Percentiles rank a stretch among this genome's conserved stretches.
Evolutionary conservation across 768 basidiomycete species (phyloP).

Genomic region (Serendipita sp.): DNA sequence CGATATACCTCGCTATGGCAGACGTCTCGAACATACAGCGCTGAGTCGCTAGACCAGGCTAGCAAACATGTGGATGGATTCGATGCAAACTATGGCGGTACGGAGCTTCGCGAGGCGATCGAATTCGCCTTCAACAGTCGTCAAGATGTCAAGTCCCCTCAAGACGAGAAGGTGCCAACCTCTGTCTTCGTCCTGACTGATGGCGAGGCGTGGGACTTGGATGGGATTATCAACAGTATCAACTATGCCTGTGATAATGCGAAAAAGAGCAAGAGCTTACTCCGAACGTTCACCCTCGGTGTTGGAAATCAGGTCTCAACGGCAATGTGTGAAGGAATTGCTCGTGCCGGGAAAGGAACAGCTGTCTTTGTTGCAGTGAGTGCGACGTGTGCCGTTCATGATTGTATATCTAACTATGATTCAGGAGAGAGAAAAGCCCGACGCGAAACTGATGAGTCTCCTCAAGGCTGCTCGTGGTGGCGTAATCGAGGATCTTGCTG

Average conservation of each 20-base stretch:
- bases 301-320: conserved; percentile 37
- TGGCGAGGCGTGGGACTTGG: conserved; percentile 14
- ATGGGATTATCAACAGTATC: not conserved
- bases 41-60: conserved; percentile 11
- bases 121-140: conserved; percentile 24
- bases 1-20: conserved; percentile 22
- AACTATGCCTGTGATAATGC: not conserved
- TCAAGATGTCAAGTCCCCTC: conserved; percentile 9
- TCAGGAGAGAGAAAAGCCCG: too few relatives aligned
- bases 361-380: conserved; percentile 31
- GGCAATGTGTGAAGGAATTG: conserved; percentile 38
- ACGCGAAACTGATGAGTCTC: too few relatives aligned
- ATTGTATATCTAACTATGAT: too few relatives aligned
- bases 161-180: conserved; percentile 20
- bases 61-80: conserved; percentile 25
- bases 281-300: conserved; percentile 43
- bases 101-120: conserved; percentile 34
- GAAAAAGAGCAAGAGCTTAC: not conserved
- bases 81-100: conserved; percentile 33
- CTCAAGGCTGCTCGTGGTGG: too few relatives aligned
- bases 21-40: conserved; percentile 15
- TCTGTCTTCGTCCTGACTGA: conserved; percentile 45
- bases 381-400: too few relatives aligned
- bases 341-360: conserved; percentile 36
- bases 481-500: too few relatives aligned